Base-by-base conservation (phyloP, 148 eudicot species). In the Mesembryanthemum crystallinum region DNA sequence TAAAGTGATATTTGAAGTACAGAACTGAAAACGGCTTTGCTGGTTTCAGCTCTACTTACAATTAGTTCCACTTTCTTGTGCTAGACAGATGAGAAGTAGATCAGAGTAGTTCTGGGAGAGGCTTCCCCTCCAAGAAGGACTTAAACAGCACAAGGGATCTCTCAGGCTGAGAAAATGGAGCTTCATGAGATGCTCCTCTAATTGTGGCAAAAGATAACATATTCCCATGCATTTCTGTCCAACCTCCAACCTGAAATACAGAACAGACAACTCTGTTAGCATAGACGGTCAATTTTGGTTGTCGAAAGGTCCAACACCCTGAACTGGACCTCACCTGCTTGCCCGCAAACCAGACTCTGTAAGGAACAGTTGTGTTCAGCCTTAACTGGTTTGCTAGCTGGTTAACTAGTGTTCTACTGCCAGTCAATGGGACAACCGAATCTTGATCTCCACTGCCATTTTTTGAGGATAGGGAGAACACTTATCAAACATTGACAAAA, bases 141-240 rank as follows among this genome's bases (percentile, higher is more conserved):
- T 79, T 76, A 78, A 85, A 79, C 37, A 85, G 52, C 59, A 76
- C 78, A 3, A 85, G 85, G 1, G 87, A 79, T 72, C 85, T 76
- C 79, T 85, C 80, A 0, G 87, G 87, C 62, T 82, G 87, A 7
- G 85, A 79, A 69, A 82, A 76, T 0, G 83, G 82, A 69, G 85
- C 76, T 65, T 85, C 85, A 33, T 85, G 87, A 8, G 85, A 79
- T 27, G 85, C 87, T 61, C 87, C 87, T 82, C 87, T 82, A n/a
- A 85, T 55, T 13, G 87, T 85, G 21, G 85, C 87, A 70, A 79
- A 85, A 3, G 83, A 76, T 21, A 85, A 71, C n/a, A 76, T 69
- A 30, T 76, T 51, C 39, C 75, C 83, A 33, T 79, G 82, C 45
- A 69, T 80, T 76, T 79, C 81, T 73, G 85, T 82, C 87, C 87